Conservation (phyloP, 179 eudicot species). For the Dionaea muscipula region DNA sequence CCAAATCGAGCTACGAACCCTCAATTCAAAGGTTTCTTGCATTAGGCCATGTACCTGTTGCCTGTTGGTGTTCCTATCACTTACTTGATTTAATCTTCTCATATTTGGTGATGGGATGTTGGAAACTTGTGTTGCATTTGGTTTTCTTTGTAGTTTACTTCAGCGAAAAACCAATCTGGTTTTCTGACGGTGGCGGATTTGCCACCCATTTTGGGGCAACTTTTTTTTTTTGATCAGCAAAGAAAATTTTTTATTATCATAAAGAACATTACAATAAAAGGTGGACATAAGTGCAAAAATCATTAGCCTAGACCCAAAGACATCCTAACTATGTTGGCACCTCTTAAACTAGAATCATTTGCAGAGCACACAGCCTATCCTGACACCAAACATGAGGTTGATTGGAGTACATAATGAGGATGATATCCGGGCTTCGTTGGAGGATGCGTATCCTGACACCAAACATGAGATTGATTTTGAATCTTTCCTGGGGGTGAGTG, state of each 20-base stretch:
- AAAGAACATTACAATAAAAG: too few species aligned
- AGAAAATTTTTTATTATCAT: too few species aligned
- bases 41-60: neutral
- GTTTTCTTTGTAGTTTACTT: slow-evolving; percentile 29
- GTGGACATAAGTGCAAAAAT: too few species aligned
- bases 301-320: too few species aligned
- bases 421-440: slow-evolving; percentile 48
- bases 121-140: too few species aligned
- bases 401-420: slow-evolving; percentile 37
- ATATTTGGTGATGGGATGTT: too few species aligned
- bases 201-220: slow-evolving; percentile 60
- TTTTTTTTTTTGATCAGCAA: too few species aligned
- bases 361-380: too few species aligned
- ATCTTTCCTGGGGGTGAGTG: slow-evolving; percentile 70
- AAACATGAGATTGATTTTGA: slow-evolving; percentile 63
- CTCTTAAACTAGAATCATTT: too few species aligned
- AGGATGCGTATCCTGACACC: slow-evolving; percentile 47
- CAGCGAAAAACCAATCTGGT: slow-evolving; percentile 35
- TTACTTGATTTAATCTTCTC: too few species aligned
- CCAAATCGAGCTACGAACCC: slow-evolving; percentile 62
- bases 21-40: slow-evolving; percentile 43
- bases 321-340: too few species aligned
- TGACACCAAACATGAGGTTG: slow-evolving; percentile 39
- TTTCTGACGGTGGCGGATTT: slow-evolving; percentile 42
- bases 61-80: too few species aligned